Percentiles rank a stretch among this genome's conserved stretches.
These are phyloP conservation scores for Eimeria tenella DNA, from an alignment of 169 alveolate species.

Conservation along the genomic window DNA sequence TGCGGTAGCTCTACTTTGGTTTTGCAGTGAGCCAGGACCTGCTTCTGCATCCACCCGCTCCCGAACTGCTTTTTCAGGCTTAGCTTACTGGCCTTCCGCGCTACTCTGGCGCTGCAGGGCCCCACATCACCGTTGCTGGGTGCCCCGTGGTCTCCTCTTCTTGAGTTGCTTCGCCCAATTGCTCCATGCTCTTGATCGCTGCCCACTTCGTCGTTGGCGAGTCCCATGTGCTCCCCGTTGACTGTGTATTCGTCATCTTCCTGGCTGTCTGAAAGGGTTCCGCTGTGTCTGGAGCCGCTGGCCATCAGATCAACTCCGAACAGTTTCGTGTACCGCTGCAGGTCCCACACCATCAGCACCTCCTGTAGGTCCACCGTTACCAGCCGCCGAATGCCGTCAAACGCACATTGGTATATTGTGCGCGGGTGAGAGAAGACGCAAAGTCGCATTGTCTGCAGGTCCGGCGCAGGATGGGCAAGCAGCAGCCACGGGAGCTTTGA, in stretches of 20 bases:
- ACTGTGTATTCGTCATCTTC: constrained; percentile 9
- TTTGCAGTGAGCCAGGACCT: constrained; percentile 22
- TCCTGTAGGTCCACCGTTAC: constrained; percentile 73
- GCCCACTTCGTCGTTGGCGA: background rate
- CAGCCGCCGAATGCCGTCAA: constrained; percentile 76
- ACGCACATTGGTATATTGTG: constrained; percentile 66
- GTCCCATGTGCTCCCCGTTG: background rate
- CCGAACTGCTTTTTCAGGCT: constrained; percentile 62
- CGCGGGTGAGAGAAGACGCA: constrained; percentile 66
- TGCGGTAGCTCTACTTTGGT: background rate
- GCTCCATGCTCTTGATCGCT: background rate
- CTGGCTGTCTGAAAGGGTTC: background rate
- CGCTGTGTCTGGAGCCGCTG: background rate
- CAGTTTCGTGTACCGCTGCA: constrained; percentile 61
- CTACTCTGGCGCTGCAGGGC: background rate
- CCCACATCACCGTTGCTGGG: constrained; percentile 4
- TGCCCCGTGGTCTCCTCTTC: constrained; percentile 1
- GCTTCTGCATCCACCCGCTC: constrained; percentile 60
- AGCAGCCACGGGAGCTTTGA: background rate
- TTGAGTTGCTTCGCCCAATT: background rate
- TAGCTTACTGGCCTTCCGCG: constrained; percentile 33
- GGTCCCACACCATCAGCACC: constrained; percentile 76
- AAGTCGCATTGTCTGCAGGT: constrained; percentile 1
- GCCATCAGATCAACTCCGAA: constrained; percentile 68
- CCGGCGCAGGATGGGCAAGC: background rate